Evolutionary conservation across 2,329 filamentous ascomycete genomes (phyloP).

Genomic region (Colletotrichum endophyticum): DNA sequence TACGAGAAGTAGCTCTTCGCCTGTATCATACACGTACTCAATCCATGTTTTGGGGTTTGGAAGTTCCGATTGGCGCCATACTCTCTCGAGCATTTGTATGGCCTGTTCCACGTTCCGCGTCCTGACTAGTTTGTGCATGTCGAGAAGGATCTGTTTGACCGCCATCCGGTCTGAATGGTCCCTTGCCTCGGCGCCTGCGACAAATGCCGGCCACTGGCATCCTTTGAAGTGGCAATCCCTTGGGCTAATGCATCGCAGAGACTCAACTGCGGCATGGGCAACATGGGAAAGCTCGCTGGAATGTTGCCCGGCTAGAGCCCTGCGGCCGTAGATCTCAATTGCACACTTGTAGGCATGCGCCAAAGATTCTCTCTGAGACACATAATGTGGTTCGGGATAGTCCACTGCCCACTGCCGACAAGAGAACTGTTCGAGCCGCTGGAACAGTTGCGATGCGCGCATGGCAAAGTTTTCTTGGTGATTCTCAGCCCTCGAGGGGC

Average conservation of each 20-base stretch:
- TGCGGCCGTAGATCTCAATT: background rate
- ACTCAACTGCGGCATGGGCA: background rate
- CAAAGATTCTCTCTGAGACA: background rate
- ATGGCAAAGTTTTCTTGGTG: background rate
- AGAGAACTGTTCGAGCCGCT: background rate
- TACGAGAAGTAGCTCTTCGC: background rate
- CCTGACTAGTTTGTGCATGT: background rate
- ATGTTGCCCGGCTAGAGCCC: background rate
- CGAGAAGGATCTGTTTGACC: background rate
- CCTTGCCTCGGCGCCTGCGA: background rate
- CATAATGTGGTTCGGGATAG: background rate
- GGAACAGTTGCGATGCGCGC: background rate
- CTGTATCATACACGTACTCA: background rate
- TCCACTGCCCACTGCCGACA: background rate
- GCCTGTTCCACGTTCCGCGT: background rate
- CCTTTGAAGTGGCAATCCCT: background rate
- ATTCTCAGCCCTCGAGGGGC: background rate
- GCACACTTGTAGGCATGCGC: background rate
- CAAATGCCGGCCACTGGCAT: background rate
- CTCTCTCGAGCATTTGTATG: background rate
- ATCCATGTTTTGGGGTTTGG: background rate
- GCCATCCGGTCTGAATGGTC: background rate
- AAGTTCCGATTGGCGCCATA: background rate
- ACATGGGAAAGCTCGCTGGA: background rate
- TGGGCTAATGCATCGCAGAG: background rate